These are phyloP conservation scores for Hypoxylon intermedium DNA, from an alignment of 495 filamentous ascomycete genomes.

Conservation along the genomic window DNA sequence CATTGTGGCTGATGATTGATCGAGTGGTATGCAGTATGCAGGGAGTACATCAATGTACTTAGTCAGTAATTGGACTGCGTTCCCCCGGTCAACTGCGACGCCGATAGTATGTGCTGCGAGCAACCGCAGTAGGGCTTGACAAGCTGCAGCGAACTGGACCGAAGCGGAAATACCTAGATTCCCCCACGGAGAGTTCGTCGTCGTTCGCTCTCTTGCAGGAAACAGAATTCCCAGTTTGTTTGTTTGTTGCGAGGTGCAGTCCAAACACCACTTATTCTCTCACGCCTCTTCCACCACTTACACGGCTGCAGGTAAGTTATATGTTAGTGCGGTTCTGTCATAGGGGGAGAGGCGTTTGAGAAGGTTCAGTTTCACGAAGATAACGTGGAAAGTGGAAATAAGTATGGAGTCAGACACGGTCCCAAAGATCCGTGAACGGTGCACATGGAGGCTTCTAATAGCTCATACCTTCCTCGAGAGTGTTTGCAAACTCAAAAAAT, in stretches of 20 bases:
- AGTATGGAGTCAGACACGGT: slow-evolving; percentile 16
- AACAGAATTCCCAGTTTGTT: too few species aligned
- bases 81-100: too few species aligned
- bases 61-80: not conserved
- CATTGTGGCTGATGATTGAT: slow-evolving; percentile 28
- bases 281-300: slow-evolving; percentile 21
- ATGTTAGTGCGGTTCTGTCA: slow-evolving; percentile 25
- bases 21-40: too few species aligned
- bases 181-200: too few species aligned
- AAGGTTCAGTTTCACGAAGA: slow-evolving; percentile 16
- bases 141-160: slow-evolving; percentile 10
- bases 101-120: slow-evolving; percentile 10
- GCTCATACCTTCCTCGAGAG: slow-evolving; percentile 29
- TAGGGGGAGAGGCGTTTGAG: slow-evolving; percentile 3
- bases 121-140: slow-evolving; percentile 20
- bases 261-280: too few species aligned
- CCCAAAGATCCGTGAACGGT: not conserved
- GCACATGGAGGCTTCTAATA: not conserved
- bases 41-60: slow-evolving; percentile 8
- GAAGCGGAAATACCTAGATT: too few species aligned
- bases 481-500: slow-evolving; percentile 31
- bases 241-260: too few species aligned
- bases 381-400: slow-evolving; percentile 9
- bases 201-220: not conserved
- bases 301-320: slow-evolving; percentile 27